phyloP scores from a whole-genome alignment of 441 rosid genomes.

The Eutrema salsugineum region DNA sequence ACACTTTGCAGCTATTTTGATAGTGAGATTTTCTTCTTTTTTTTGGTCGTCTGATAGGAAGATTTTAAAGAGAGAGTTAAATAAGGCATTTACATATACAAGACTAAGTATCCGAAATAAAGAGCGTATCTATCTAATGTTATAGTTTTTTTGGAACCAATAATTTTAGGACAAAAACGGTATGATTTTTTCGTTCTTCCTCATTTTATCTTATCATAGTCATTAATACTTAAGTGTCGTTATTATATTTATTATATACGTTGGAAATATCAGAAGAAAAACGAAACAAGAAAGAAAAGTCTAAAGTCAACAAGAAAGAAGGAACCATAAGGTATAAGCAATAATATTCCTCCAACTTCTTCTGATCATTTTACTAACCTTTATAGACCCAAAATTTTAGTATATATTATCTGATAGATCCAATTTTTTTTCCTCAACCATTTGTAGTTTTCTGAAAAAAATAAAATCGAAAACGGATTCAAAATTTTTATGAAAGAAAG shows the following conservation, averaged over 20 bases:
- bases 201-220: neutral
- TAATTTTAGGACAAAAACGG: neutral
- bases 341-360: slow-evolving; percentile 28
- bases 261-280: slow-evolving; percentile 24
- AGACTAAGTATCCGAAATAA: neutral
- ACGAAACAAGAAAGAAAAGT: slow-evolving; percentile 37
- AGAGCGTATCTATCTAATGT: neutral
- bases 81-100: neutral
- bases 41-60: no score
- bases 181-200: neutral
- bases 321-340: slow-evolving; percentile 30
- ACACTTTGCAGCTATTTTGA: neutral
- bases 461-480: neutral
- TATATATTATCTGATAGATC: neutral
- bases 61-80: neutral
- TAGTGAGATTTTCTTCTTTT: no score
- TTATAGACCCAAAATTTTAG: neutral
- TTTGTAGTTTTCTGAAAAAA: neutral
- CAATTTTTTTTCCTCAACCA: neutral
- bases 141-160: neutral
- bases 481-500: slow-evolving; percentile 21
- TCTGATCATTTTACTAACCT: slow-evolving; percentile 1
- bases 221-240: slow-evolving; percentile 12
- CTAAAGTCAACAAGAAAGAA: slow-evolving; percentile 33
- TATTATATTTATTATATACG: slow-evolving; percentile 14